A percentile compares a stretch with the other conserved stretches of the same genome.
Evolutionary conservation across 2,329 filamentous ascomycete species (phyloP).

Genomic region (Aureobasidium sp.): DNA sequence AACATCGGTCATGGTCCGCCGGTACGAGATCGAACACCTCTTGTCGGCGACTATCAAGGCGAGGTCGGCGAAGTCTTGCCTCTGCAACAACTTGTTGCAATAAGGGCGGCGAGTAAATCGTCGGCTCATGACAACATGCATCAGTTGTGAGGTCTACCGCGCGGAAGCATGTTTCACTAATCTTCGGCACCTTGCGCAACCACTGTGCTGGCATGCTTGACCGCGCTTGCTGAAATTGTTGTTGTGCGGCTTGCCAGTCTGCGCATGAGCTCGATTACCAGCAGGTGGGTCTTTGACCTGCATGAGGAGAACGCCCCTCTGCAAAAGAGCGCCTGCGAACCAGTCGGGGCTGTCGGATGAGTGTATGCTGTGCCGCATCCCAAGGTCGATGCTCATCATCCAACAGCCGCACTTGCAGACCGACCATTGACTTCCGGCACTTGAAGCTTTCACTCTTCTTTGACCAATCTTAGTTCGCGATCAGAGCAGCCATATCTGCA

Average conservation of each 20-base stretch:
- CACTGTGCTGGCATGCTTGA: not conserved
- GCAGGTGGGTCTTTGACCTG: not conserved
- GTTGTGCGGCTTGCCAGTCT: not conserved
- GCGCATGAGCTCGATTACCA: conserved; percentile 6
- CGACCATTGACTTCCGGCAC: not conserved
- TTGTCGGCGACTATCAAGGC: not conserved
- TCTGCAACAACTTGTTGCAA: not conserved
- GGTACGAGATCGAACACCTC: not conserved
- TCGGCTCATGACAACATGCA: not conserved
- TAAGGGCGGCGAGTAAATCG: not conserved
- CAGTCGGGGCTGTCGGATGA: not conserved
- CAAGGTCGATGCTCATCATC: not conserved
- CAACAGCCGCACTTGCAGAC: conserved; percentile 1
- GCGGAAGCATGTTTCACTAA: conserved; percentile 1
- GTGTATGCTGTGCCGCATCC: not conserved
- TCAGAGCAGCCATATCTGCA: not conserved
- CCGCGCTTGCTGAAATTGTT: not conserved
- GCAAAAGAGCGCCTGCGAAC: not conserved
- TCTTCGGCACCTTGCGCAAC: not conserved
- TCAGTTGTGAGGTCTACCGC: not conserved
- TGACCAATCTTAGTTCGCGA: not conserved
- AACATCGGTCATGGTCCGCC: not conserved
- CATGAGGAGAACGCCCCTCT: conserved; percentile 9
- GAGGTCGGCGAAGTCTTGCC: not conserved
- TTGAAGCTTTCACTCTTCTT: not conserved